phyloP scores from a whole-genome alignment of 2,329 filamentous ascomycete genomes.

The Trichophyton mentagrophytes region DNA sequence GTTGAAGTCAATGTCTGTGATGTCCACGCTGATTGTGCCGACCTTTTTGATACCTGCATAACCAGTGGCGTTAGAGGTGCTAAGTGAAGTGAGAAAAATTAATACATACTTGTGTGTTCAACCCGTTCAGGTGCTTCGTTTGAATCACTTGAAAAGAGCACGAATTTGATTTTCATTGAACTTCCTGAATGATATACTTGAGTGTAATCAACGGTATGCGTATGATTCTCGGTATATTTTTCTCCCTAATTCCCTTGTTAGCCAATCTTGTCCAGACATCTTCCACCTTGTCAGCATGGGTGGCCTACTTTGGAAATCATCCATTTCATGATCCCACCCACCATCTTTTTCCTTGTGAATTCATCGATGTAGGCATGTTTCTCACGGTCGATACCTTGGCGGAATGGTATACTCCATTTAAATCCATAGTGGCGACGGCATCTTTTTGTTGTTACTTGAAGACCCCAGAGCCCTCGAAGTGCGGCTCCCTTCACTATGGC shows the following conservation, averaged over 20 bases:
- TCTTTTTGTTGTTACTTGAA: conserved; percentile 3
- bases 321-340: conserved; percentile 3
- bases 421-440: conserved; percentile 10
- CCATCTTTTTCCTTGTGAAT: background rate
- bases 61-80: background rate
- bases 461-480: conserved; percentile 7
- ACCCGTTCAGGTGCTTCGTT: background rate
- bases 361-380: background rate
- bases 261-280: background rate
- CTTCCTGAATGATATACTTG: background rate
- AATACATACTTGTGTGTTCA: background rate
- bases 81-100: background rate
- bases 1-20: background rate
- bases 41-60: background rate
- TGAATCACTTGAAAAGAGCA: background rate
- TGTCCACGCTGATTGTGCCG: background rate
- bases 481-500: conserved; percentile 9
- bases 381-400: conserved; percentile 4
- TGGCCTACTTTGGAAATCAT: conserved; percentile 6
- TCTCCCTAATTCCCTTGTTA: background rate
- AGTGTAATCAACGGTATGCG: background rate
- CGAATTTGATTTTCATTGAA: background rate
- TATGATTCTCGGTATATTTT: background rate
- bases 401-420: background rate
- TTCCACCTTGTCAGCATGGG: background rate